phyloP scores from a whole-genome alignment of 1,284 basidiomycete species.

The Cutaneotrichosporon cutaneum region DNA sequence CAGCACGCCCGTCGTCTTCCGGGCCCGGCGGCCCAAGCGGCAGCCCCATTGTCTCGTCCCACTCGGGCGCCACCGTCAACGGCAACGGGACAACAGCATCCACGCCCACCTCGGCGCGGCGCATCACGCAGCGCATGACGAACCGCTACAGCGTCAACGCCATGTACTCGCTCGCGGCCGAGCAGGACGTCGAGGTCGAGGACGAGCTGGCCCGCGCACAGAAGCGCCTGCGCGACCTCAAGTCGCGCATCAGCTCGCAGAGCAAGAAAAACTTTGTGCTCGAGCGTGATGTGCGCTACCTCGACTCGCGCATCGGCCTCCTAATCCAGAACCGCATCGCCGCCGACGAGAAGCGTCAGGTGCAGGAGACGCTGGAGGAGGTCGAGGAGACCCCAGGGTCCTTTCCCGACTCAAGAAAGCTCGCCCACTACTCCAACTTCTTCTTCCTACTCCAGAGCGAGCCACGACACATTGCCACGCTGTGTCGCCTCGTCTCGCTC shows the following conservation, averaged over 20 bases:
- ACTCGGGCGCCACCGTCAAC: not conserved
- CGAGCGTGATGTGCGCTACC: slow-evolving; percentile 95
- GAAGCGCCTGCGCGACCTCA: slow-evolving; percentile 91
- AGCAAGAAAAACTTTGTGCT: slow-evolving; percentile 99
- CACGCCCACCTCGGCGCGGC: slow-evolving; percentile 22
- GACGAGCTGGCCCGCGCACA: slow-evolving; percentile 97
- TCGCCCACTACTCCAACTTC: slow-evolving; percentile 91
- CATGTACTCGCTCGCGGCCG: slow-evolving; percentile 94
- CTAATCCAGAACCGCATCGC: slow-evolving; percentile 99
- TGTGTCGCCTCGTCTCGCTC: slow-evolving; percentile 94
- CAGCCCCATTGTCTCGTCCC: not conserved
- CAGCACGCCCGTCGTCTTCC: not conserved
- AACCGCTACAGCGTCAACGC: slow-evolving; percentile 96
- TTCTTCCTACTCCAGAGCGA: slow-evolving; percentile 98
- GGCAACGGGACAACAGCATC: slow-evolving; percentile 2
- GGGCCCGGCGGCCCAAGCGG: not conserved
- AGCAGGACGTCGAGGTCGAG: slow-evolving; percentile 97
- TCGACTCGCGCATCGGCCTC: slow-evolving; percentile 94
- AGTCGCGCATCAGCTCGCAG: slow-evolving; percentile 95
- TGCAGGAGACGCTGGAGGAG: slow-evolving; percentile 91
- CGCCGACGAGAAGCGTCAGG: slow-evolving; percentile 91
- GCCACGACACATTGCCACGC: slow-evolving; percentile 90
- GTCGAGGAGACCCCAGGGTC: slow-evolving; percentile 73
- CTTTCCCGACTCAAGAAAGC: slow-evolving; percentile 87
- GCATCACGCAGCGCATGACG: slow-evolving; percentile 74